Base-by-base conservation (phyloP, 2,329 filamentous ascomycete genomes). In the Nemania sp. region DNA sequence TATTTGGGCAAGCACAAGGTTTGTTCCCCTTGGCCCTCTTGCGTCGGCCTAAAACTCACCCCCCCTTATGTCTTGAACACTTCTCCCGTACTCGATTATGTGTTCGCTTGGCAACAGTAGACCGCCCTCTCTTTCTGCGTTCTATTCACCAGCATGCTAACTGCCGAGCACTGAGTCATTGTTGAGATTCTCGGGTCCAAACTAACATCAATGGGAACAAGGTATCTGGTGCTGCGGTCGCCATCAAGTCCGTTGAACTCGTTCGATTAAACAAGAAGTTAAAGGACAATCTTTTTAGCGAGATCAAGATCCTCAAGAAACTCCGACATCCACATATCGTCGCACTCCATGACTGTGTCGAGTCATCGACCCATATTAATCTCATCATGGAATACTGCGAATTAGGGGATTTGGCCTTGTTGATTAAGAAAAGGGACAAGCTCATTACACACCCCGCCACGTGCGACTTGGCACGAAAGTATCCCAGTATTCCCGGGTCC, bases 381-480 rank as follows among this genome's bases (percentile, higher is more conserved):
- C 82, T 99, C 54, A 87, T 97, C 60, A 99, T 97, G 93, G 94
- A 99, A 75, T 97, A 95, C 74, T 97, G 94, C 75, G 91, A 96
- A 69, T 82, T 99, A 34, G 93, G 94, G 19, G 94, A 99, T 69
- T 76, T 99, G 54, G 96, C 94, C 9, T 80, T 93, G 49, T 97
- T 99, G 73, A 97, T 99, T 76, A 96, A 94, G 80, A 95, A 94
- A 75, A 84, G 93, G 56, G 86, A 93, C 56, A 89, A 86, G 68
- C 82, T 97, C 40, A 81, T 80, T 39, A 88, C 86, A 45, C 89
- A 96, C 69, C 85, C 89, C 23, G 88, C 90, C 48, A 94, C 93
- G 3, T 83, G 85, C 67, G 91, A 96, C 64, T 93, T 97, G 85
- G 91, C 95, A 57, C 82, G 86, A 66, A 96, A 96, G 71, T 97